Conservation (phyloP, 2,329 filamentous ascomycete genomes). For the Ceratocystiopsis minuta region DNA sequence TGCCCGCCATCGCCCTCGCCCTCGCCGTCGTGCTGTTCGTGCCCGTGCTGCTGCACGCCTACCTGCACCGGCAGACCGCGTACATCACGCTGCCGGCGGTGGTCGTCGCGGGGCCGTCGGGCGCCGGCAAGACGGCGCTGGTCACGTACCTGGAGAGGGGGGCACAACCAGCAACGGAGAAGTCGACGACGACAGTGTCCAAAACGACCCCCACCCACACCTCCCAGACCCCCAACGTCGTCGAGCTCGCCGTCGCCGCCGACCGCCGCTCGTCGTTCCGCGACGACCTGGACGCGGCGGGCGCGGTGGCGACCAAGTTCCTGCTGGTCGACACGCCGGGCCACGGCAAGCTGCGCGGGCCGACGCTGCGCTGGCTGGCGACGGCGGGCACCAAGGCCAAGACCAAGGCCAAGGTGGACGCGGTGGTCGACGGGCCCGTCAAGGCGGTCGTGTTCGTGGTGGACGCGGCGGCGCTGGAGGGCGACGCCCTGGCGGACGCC, state of each 20-base stretch:
- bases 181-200: too few species aligned
- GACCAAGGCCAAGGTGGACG: conserved; percentile 14
- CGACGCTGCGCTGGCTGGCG: conserved; percentile 37
- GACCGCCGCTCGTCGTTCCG: conserved; percentile 28
- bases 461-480: conserved; percentile 56
- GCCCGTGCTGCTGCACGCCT: conserved; percentile 60
- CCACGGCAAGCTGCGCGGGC: conserved; percentile 77
- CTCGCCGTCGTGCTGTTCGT: conserved; percentile 51
- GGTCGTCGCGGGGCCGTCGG: conserved; percentile 63
- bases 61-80: conserved; percentile 49
- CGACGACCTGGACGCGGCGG: conserved; percentile 35
- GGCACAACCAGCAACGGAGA: conserved; percentile 8
- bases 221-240: conserved; percentile 28
- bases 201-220: conserved; percentile 34
- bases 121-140: conserved; percentile 74
- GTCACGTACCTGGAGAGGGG: conserved; percentile 54
- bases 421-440: conserved; percentile 17
- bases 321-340: conserved; percentile 78
- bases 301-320: conserved; percentile 47
- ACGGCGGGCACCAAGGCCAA: conserved; percentile 5
- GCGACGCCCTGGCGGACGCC: conserved; percentile 44
- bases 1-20: conserved; percentile 47
- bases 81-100: conserved; percentile 57
- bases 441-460: conserved; percentile 70
- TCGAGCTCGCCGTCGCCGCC: conserved; percentile 37